phyloP scores from a whole-genome alignment of 805 yeast genomes.

The Schwanniomyces sp. region DNA sequence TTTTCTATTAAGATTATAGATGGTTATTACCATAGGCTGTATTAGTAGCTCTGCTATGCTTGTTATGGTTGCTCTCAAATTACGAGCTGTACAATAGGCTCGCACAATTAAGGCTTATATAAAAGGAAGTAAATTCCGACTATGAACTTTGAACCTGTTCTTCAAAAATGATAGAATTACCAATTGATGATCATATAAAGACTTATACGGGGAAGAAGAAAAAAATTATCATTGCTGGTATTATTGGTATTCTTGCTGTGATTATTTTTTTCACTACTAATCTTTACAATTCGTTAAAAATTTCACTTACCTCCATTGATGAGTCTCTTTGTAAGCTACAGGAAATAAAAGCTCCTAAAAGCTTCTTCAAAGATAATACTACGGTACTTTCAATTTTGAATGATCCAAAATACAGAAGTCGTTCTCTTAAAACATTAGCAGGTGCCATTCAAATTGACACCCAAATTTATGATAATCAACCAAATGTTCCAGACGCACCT shows the following conservation, averaged over 20 bases:
- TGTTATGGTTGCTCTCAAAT: too few relatives aligned
- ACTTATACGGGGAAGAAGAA: slow-evolving; percentile 4
- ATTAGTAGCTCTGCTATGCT: too few relatives aligned
- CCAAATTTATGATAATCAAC: slow-evolving; percentile 53
- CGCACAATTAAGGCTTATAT: background rate
- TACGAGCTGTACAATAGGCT: too few relatives aligned
- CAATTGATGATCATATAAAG: slow-evolving; percentile 8
- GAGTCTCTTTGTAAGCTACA: slow-evolving; percentile 11
- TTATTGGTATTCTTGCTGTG: slow-evolving; percentile 10
- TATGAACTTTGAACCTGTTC: background rate
- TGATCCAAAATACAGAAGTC: slow-evolving; percentile 22
- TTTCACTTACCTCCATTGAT: slow-evolving; percentile 8
- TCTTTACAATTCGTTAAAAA: slow-evolving; percentile 15
- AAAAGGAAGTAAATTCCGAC: background rate
- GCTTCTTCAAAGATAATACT: slow-evolving; percentile 21
- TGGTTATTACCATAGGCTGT: too few relatives aligned
- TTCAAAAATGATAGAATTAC: slow-evolving; percentile 12
- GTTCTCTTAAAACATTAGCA: slow-evolving; percentile 45
- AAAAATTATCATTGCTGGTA: slow-evolving; percentile 8
- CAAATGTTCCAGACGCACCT: slow-evolving; percentile 52
- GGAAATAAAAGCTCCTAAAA: slow-evolving; percentile 4
- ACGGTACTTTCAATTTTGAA: slow-evolving; percentile 27
- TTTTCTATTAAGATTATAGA: too few relatives aligned
- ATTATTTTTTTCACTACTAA: slow-evolving; percentile 17
- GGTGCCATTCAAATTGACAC: slow-evolving; percentile 69